These are phyloP conservation scores for Metschnikowia orientalis DNA, from an alignment of 805 yeast genomes.

Conservation along the genomic window DNA sequence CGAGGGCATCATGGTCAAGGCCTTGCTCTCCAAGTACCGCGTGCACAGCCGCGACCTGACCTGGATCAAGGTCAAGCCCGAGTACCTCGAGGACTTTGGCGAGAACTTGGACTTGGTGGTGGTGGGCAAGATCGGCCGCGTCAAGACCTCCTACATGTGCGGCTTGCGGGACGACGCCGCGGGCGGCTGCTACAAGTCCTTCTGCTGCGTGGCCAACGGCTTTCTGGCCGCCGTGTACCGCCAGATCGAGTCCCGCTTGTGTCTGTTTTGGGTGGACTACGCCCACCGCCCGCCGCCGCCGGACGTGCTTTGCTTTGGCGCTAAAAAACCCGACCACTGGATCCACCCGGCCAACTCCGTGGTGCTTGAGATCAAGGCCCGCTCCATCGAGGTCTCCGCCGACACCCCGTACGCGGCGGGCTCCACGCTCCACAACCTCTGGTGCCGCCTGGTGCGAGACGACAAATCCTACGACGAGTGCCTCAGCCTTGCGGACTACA, in stretches of 20 bases:
- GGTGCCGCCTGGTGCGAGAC: constrained; percentile 59
- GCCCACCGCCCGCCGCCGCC: constrained; percentile 29
- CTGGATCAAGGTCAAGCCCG: constrained; percentile 94
- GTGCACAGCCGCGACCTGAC: constrained; percentile 56
- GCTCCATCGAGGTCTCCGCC: constrained; percentile 54
- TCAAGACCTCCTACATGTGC: constrained; percentile 68
- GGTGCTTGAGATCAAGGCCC: constrained; percentile 78
- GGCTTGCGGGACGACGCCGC: constrained; percentile 52
- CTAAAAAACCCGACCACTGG: constrained; percentile 66
- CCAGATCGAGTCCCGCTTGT: constrained; percentile 51
- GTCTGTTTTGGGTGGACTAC: constrained; percentile 56
- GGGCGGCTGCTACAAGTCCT: constrained; percentile 50
- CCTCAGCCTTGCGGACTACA: constrained; percentile 53
- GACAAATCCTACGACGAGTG: constrained; percentile 63
- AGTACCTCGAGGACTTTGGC: constrained; percentile 79
- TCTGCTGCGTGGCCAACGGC: constrained; percentile 84
- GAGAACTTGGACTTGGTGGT: constrained; percentile 76
- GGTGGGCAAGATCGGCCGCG: constrained; percentile 72
- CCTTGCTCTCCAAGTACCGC: constrained; percentile 51
- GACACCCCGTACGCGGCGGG: constrained; percentile 54
- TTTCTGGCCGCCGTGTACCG: constrained; percentile 60
- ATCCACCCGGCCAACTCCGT: constrained; percentile 73
- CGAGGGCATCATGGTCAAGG: constrained; percentile 82
- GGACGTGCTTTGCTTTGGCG: constrained; percentile 48
- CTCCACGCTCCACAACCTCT: constrained; percentile 70